phyloP scores from a whole-genome alignment of 2,329 filamentous ascomycete genomes.

The Sordariomycetes sp. region DNA sequence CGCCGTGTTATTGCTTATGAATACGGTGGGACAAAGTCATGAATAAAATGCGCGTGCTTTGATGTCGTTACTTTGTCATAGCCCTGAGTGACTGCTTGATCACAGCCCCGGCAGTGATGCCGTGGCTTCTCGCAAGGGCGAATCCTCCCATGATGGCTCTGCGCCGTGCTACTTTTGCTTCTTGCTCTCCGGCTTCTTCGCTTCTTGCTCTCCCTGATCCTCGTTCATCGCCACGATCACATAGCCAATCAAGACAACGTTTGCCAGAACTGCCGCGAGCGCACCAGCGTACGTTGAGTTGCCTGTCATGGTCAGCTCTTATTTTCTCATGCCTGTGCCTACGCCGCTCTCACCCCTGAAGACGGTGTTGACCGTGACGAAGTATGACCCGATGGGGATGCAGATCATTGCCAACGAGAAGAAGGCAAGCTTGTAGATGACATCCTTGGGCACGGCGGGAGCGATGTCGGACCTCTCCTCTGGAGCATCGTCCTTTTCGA shows the following conservation, averaged over 20 bases:
- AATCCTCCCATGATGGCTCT: too few species aligned
- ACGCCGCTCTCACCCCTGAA: conserved; percentile 58
- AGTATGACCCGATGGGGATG: conserved; percentile 82
- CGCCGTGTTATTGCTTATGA: too few species aligned
- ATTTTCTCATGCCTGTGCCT: background rate
- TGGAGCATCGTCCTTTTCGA: conserved; percentile 48
- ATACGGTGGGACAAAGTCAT: too few species aligned
- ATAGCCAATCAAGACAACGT: conserved; percentile 84
- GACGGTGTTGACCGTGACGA: conserved; percentile 64
- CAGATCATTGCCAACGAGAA: conserved; percentile 91
- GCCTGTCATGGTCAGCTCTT: conserved; percentile 37
- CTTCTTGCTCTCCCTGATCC: conserved; percentile 48
- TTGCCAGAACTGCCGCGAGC: conserved; percentile 79
- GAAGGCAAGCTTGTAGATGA: conserved; percentile 81
- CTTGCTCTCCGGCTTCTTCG: conserved; percentile 20
- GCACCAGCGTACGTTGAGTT: conserved; percentile 84
- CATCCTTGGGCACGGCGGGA: conserved; percentile 79
- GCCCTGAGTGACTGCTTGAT: too few species aligned
- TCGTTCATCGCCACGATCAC: conserved; percentile 87
- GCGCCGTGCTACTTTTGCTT: background rate
- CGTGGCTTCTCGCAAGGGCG: too few species aligned
- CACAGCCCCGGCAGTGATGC: too few species aligned
- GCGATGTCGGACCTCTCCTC: conserved; percentile 60
- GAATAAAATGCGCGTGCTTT: too few species aligned
- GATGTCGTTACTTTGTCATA: too few species aligned